Conservation (phyloP, 768 basidiomycete species). For the Pulveroboletus sp. region DNA sequence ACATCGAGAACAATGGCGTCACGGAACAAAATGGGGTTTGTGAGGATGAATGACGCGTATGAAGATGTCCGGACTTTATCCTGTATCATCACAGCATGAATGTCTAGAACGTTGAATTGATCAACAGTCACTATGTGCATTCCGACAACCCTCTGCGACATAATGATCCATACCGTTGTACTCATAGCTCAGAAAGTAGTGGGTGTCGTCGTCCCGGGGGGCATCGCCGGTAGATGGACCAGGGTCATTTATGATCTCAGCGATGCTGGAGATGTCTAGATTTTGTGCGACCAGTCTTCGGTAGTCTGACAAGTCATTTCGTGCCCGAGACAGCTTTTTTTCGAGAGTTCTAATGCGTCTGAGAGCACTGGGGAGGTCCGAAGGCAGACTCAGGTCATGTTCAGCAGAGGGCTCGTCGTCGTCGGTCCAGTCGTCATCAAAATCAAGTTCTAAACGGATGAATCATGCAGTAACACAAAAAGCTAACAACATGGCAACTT, state of each 20-base stretch:
- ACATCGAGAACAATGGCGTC: conserved; percentile 90
- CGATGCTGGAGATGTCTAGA: conserved; percentile 42
- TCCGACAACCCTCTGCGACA: neutral
- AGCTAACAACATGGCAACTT: conserved; percentile 25
- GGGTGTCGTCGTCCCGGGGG: conserved; percentile 78
- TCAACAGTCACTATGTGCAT: neutral
- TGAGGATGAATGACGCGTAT: conserved; percentile 87
- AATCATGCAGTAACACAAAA: neutral
- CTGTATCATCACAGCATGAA: conserved; percentile 95
- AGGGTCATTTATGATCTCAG: conserved; percentile 40
- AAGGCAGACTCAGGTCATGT: conserved; percentile 13
- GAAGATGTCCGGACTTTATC: conserved; percentile 92
- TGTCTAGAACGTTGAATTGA: conserved; percentile 46
- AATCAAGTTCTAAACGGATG: conserved; percentile 48
- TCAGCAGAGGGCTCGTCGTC: conserved; percentile 28
- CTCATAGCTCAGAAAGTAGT: conserved; percentile 90
- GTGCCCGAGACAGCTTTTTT: conserved; percentile 53
- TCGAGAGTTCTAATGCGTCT: conserved; percentile 57
- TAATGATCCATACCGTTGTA: conserved; percentile 60
- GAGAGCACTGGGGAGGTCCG: conserved; percentile 31
- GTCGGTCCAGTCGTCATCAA: conserved; percentile 73
- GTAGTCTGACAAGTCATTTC: conserved; percentile 60
- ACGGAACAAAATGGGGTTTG: conserved; percentile 74
- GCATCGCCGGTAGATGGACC: conserved; percentile 19
- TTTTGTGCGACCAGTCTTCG: conserved; percentile 50